Percentiles rank a stretch among this genome's conserved stretches.
Conservation (phyloP, 1,284 basidiomycete species). For the Coriolopsis trogii region DNA sequence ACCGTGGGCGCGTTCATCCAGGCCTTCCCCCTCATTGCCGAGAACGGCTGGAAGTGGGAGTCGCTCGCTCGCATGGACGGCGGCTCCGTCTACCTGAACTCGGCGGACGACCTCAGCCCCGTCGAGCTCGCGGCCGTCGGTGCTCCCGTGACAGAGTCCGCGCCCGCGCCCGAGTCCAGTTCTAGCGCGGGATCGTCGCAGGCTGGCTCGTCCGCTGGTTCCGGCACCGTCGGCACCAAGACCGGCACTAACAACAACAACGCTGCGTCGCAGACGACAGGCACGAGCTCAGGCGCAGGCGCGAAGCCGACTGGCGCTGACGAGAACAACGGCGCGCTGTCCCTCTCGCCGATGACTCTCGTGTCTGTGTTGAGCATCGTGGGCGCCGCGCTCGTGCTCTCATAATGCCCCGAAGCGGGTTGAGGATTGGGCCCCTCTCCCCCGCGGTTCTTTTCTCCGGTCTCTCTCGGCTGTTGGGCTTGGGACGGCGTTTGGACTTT, state of each 20-base stretch:
- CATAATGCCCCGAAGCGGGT: background rate
- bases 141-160: background rate
- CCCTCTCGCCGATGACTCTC: conserved; percentile 9
- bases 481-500: conserved; percentile 8
- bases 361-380: conserved; percentile 18
- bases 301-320: conserved; percentile 6
- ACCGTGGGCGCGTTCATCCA: conserved; percentile 72
- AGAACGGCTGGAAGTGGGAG: conserved; percentile 67
- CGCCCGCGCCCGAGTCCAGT: background rate
- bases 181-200: background rate
- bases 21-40: conserved; percentile 64
- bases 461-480: background rate
- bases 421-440: conserved; percentile 1
- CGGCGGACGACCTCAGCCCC: conserved; percentile 14
- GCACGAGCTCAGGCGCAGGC: conserved; percentile 2
- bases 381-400: conserved; percentile 21
- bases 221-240: background rate
- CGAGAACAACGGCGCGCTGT: conserved; percentile 18
- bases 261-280: background rate
- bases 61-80: conserved; percentile 57
- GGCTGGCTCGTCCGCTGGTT: background rate
- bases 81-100: conserved; percentile 58
- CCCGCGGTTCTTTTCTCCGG: background rate
- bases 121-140: conserved; percentile 24
- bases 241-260: background rate